Conservation (phyloP, 768 basidiomycete genomes). For the Dentipellis fragilis region DNA sequence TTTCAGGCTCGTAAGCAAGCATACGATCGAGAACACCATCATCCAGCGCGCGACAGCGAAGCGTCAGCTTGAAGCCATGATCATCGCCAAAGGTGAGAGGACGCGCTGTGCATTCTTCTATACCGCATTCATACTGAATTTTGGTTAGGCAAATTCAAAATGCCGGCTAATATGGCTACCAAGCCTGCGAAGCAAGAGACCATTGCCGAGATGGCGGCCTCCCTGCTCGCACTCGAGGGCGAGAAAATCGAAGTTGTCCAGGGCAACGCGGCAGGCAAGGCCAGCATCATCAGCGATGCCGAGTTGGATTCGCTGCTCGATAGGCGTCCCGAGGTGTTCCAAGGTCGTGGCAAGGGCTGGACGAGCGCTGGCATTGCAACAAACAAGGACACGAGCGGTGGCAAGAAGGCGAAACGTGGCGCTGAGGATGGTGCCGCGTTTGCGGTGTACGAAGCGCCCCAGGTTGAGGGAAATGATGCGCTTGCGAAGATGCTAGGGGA, state of each 20-base stretch:
- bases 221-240: slow-evolving; percentile 69
- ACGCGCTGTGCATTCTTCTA: neutral
- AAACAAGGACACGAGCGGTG: slow-evolving; percentile 9
- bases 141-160: slow-evolving; percentile 70
- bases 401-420: neutral
- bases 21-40: slow-evolving; percentile 89
- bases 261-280: slow-evolving; percentile 57
- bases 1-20: slow-evolving; percentile 76
- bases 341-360: slow-evolving; percentile 66
- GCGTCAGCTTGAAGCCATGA: slow-evolving; percentile 84
- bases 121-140: neutral
- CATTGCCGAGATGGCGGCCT: slow-evolving; percentile 73
- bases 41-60: slow-evolving; percentile 83
- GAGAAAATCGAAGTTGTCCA: slow-evolving; percentile 86
- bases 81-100: slow-evolving; percentile 77
- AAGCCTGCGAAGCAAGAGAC: slow-evolving; percentile 42
- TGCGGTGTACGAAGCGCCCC: slow-evolving; percentile 66
- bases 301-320: slow-evolving; percentile 80
- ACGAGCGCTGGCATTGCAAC: slow-evolving; percentile 32
- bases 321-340: slow-evolving; percentile 63
- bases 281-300: slow-evolving; percentile 67
- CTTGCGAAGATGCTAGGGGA: slow-evolving; percentile 62
- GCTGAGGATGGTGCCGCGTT: slow-evolving; percentile 46
- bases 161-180: slow-evolving; percentile 43
- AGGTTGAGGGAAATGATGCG: slow-evolving; percentile 53